Conservation (phyloP, 805 yeast genomes). For the Blastobotrys attinorum region DNA sequence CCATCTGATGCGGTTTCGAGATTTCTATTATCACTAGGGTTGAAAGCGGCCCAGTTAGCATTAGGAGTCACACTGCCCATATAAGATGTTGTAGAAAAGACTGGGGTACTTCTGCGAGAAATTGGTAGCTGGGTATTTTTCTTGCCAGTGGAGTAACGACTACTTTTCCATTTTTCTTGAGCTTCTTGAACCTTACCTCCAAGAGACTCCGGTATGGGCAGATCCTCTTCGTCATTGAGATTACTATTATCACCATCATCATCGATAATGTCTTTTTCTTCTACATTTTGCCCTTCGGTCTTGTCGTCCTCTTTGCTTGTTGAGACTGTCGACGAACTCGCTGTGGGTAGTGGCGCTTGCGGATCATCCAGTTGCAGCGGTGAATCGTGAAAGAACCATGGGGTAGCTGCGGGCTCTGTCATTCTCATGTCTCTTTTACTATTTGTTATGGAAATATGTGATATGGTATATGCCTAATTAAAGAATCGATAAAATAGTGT, state of each 20-base stretch:
- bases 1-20: background rate
- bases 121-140: conserved; percentile 4
- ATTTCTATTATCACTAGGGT: conserved; percentile 27
- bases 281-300: background rate
- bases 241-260: conserved; percentile 4
- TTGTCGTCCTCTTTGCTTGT: background rate
- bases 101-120: no score
- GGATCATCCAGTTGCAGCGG: conserved; percentile 21
- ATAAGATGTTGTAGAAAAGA: conserved; percentile 22
- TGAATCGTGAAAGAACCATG: conserved; percentile 23
- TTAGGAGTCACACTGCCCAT: conserved; percentile 23
- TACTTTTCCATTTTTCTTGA: background rate
- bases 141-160: conserved; percentile 2
- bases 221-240: conserved; percentile 3
- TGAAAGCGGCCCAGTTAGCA: conserved; percentile 32
- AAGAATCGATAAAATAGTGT: no score
- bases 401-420: conserved; percentile 9
- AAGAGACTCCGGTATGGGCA: background rate
- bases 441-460: no score
- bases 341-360: conserved; percentile 20
- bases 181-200: background rate
- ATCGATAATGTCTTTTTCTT: background rate
- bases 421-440: no score
- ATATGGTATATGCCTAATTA: no score
- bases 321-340: conserved; percentile 5